Base-by-base conservation (phyloP, 73 alveolate genomes). In the Paramecium pentaurelia region DNA sequence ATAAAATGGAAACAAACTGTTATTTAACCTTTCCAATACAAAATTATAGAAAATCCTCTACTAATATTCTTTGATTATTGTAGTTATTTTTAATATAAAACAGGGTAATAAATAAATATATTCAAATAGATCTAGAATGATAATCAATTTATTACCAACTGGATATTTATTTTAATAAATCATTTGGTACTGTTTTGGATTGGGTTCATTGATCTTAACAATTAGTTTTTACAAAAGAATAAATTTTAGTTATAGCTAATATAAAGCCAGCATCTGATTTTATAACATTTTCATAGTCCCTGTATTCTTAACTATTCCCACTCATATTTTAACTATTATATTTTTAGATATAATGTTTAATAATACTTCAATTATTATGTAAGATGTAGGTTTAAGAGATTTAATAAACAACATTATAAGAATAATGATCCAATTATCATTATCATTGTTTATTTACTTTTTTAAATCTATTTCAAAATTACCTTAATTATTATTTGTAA, bases 321-420 rank as follows among this genome's bases (percentile, higher is more conserved):
- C 54, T 22, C 20, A 42, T 6, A 44, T 77, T 10, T 47, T 77
- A 18, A 44, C 71, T 14, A 27, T 77, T 16, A 9, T 42, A n/a
- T 77, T 77, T 25, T 10, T 77, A 40, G 90, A 77, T 77, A 40
- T 77, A 14, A 77, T 77, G 90, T 22, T 49, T 11, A 40, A 36
- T 20, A 77, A 44, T 44, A 47, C 40, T 7, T 77, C 90, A 8
- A 77, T 77, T 25, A 47, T 77, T 28, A 77, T 77, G 90, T 25
- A 30, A 42, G 90, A n/a, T 18, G 90, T 77, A 10, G 90, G 90
- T 6, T 44, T 77, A 42, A 73, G 90, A 42, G 90, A 77, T 77
- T 77, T 77, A 77, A 42, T 77, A n/a, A 77, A 36, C 22, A 77
- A 77, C 0, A 40, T 77, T 9, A 30, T 49, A 25, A 77, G 90